Percentiles rank a stretch among this genome's conserved stretches.
Conservation (phyloP, 2,329 filamentous ascomycete genomes). For the Talaromyces sp. region DNA sequence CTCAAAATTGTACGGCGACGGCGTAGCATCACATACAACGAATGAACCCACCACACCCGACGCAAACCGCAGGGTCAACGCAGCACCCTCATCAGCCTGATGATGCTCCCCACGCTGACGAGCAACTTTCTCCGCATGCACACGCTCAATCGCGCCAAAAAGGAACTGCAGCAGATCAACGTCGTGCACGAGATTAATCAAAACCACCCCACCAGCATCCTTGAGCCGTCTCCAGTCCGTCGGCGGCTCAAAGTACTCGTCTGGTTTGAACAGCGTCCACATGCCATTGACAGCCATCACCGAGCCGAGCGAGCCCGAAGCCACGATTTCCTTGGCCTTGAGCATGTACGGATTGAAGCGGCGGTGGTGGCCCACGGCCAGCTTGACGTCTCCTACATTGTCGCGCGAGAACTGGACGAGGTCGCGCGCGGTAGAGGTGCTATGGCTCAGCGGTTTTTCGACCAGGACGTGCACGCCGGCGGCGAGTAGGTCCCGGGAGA, state of each 20-base stretch:
- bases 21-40: constrained; percentile 47
- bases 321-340: constrained; percentile 43
- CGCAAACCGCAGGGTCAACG: constrained; percentile 48
- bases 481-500: constrained; percentile 45
- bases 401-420: constrained; percentile 17
- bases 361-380: constrained; percentile 54
- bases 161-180: constrained; percentile 54
- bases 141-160: constrained; percentile 47
- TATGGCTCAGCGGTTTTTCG: constrained; percentile 52
- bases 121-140: constrained; percentile 46
- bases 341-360: constrained; percentile 54
- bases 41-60: constrained; percentile 54
- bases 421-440: constrained; percentile 16
- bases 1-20: constrained; percentile 52
- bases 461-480: constrained; percentile 49
- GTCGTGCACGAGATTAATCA: constrained; percentile 58
- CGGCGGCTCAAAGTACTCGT: constrained; percentile 44
- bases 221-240: constrained; percentile 43
- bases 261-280: constrained; percentile 50
- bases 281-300: constrained; percentile 50
- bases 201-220: constrained; percentile 42
- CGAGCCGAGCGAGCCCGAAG: constrained; percentile 36
- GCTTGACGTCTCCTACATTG: constrained; percentile 29
- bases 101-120: constrained; percentile 35
- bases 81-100: constrained; percentile 52